Percentiles rank a stretch among this genome's conserved stretches.
Conservation (phyloP, 139 green algal species). For the Haematococcus sp. region DNA sequence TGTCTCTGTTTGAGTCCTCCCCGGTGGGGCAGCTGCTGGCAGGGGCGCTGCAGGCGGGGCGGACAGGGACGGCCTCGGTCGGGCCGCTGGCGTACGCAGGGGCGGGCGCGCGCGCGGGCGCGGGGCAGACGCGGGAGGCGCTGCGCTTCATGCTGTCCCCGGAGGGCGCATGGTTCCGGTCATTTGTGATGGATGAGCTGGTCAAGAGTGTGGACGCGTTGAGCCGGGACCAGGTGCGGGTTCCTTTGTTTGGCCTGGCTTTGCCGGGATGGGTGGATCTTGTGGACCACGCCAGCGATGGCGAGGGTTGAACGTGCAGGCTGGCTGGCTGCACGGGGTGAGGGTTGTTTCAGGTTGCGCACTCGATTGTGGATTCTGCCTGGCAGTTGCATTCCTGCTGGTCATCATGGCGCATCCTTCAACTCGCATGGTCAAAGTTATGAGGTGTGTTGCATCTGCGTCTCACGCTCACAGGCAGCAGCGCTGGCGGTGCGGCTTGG, state of each 20-base stretch:
- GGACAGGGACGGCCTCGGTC: conserved; percentile 6
- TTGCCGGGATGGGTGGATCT: too few relatives aligned
- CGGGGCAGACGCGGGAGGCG: conserved; percentile 48
- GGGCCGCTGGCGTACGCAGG: background rate
- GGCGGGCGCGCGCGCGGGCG: background rate
- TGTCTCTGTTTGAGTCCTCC: conserved; percentile 20
- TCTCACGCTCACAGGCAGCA: too few relatives aligned
- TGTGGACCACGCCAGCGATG: background rate
- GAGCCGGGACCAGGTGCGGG: conserved; percentile 63
- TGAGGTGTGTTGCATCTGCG: too few relatives aligned
- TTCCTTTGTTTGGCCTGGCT: background rate
- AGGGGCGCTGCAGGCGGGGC: conserved; percentile 11
- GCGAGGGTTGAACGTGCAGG: too few relatives aligned
- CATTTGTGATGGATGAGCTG: conserved; percentile 94
- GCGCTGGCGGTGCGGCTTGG: conserved; percentile 27
- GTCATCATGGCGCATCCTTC: too few relatives aligned
- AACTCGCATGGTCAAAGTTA: too few relatives aligned
- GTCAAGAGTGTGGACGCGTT: conserved; percentile 94
- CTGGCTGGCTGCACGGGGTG: too few relatives aligned
- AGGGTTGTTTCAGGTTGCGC: too few relatives aligned
- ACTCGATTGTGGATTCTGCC: too few relatives aligned
- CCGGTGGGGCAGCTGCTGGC: conserved; percentile 30
- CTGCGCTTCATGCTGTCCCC: conserved; percentile 54
- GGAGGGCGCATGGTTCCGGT: conserved; percentile 81
- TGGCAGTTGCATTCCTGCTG: too few relatives aligned